Evolutionary conservation across 306 rosid genomes (phyloP).

Genomic region (Clitoria ternatea): DNA sequence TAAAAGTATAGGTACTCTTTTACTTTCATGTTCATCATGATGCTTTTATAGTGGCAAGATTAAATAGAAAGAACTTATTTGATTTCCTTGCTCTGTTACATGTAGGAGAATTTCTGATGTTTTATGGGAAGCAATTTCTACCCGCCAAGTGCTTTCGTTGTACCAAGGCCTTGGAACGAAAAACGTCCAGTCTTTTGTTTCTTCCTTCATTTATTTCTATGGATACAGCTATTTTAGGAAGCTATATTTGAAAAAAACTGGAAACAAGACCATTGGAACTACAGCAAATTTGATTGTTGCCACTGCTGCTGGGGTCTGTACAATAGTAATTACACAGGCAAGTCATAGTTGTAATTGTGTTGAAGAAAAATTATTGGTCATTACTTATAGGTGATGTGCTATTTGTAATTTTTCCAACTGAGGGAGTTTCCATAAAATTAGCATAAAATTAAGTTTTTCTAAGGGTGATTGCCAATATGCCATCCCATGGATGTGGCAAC

Average conservation of each 20-base stretch:
- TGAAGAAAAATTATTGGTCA: not conserved
- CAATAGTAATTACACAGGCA: conserved; percentile 72
- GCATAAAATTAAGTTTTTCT: not conserved
- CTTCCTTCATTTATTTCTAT: conserved; percentile 82
- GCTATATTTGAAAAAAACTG: conserved; percentile 68
- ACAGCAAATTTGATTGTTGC: conserved; percentile 80
- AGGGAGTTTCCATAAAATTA: conserved; percentile 1
- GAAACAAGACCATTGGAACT: conserved; percentile 70
- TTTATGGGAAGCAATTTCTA: conserved; percentile 88
- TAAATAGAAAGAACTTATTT: not conserved
- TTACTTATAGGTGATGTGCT: not conserved
- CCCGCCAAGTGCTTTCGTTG: conserved; percentile 66
- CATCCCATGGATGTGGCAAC: not conserved
- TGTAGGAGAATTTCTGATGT: conserved; percentile 92
- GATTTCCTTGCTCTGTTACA: conserved; percentile 17
- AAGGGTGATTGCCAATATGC: not conserved
- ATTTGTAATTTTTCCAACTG: not conserved
- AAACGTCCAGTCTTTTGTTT: conserved; percentile 77
- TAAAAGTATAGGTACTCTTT: not conserved
- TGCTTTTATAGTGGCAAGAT: not conserved
- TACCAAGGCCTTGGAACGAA: conserved; percentile 95
- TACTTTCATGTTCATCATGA: not conserved
- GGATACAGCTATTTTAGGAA: conserved; percentile 88
- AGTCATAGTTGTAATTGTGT: conserved; percentile 17
- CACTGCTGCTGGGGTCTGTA: conserved; percentile 79